phyloP scores from a whole-genome alignment of 2,329 filamentous ascomycete species.

The Aspergillus pseudoglaucus region DNA sequence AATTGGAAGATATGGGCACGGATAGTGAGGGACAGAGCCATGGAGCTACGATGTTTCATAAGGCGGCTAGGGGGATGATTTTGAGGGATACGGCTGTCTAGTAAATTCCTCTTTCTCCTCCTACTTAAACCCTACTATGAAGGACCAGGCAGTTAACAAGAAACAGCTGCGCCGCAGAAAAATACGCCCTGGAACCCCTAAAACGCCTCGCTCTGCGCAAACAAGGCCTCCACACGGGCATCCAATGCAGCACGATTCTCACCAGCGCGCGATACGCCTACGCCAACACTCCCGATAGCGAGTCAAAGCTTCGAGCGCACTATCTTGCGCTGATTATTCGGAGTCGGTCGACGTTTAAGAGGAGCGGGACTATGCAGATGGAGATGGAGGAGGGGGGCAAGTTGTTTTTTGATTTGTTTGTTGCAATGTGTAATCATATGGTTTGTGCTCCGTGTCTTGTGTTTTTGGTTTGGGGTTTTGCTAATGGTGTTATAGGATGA shows the following conservation, averaged over 20 bases:
- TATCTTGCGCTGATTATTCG: constrained; percentile 90
- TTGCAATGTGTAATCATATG: constrained; percentile 86
- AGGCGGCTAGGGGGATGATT: constrained; percentile 58
- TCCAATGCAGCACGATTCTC: constrained; percentile 78
- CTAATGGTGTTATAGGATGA: constrained; percentile 15
- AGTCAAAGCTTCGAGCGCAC: constrained; percentile 85
- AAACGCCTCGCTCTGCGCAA: constrained; percentile 81
- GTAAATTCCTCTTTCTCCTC: constrained; percentile 29
- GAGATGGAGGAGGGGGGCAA: constrained; percentile 87
- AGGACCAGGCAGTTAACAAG: not conserved
- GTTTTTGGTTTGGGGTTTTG: constrained; percentile 2
- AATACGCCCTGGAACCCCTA: constrained; percentile 74
- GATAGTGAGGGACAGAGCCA: constrained; percentile 35
- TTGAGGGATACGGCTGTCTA: constrained; percentile 88
- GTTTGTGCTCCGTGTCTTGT: constrained; percentile 45
- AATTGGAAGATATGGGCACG: constrained; percentile 59
- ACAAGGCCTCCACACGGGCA: constrained; percentile 78
- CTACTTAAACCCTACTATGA: not conserved
- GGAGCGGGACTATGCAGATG: constrained; percentile 89
- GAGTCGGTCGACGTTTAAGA: constrained; percentile 79
- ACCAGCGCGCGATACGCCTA: constrained; percentile 86
- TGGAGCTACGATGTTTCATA: constrained; percentile 65
- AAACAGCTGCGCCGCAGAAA: constrained; percentile 68
- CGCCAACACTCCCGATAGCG: constrained; percentile 76
- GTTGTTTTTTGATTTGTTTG: constrained; percentile 89